Base-by-base conservation (phyloP, 2,329 filamentous ascomycete genomes). In the Trichoderma breve region DNA sequence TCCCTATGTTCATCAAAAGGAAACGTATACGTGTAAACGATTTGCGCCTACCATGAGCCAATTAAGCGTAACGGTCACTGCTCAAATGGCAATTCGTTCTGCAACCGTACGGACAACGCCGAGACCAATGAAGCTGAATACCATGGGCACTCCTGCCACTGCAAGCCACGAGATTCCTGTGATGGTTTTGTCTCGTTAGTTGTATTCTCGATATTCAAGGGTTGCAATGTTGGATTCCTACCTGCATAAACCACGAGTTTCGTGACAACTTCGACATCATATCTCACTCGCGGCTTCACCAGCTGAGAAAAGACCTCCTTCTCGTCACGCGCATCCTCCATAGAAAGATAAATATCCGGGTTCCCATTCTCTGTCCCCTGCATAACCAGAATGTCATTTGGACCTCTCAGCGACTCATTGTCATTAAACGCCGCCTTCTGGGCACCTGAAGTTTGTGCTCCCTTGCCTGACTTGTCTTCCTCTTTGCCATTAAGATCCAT, bases 211-310 rank as follows among this genome's bases (percentile, higher is more conserved):
- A 68, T 72, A 55, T 64, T 65, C 57, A 26, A 30, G 30, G 24
- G 26, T 32, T 47, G 36, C 34, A 47, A 8, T 57, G 15, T 47
- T 63, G 70, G 73, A 60, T 21, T 77, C 90, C 81, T 83, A 94
- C 95, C 96, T 72, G 92, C 88, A 83, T 99, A 99, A 28, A 99
- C 94, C 77, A 99, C 92, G 73, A 99, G 82, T 83, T 98, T 98
- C 6, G 96, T 98, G 47, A 99, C 92, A 51, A 99, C 95, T 82
- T 99, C 96, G n/a, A 98, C 95, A 82, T 99, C 96, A 79, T 98
- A 99, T 76, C 95, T 87, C 73, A 98, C 95, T 75, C 96, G 90
- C 63, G 96, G 94, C 82, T 92, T 93, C 74, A 94, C 91, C 70
- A 98, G 86, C 79, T 88, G 90, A 58, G 91, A 92, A 81, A 98